Evolutionary conservation across 78 protist species (phyloP).

Genomic region (Dictyostelium citrinum): DNA sequence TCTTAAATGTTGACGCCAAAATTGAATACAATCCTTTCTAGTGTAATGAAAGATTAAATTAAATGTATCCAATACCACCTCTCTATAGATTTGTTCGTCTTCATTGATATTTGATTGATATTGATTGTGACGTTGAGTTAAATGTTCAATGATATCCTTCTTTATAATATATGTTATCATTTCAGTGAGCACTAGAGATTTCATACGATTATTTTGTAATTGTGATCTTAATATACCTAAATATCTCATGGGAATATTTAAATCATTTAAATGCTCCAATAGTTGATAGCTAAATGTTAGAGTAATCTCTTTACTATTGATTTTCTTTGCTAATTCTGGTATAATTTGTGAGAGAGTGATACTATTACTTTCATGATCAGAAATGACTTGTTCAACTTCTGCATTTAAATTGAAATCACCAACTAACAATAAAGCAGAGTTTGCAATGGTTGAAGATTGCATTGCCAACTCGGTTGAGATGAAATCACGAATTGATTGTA

Average conservation of each 20-base stretch:
- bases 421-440: not conserved
- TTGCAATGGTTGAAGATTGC: not conserved
- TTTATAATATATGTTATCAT: constrained; percentile 41
- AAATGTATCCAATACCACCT: constrained; percentile 33
- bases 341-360: constrained; percentile 24
- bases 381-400: constrained; percentile 53
- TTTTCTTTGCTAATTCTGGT: constrained; percentile 45
- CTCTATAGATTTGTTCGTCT: constrained; percentile 42
- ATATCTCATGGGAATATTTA: constrained; percentile 45
- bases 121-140: constrained; percentile 55
- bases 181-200: constrained; percentile 39
- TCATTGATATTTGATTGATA: not conserved
- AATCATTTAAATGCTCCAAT: constrained; percentile 12
- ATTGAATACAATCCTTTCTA: not conserved
- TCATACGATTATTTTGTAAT: constrained; percentile 20
- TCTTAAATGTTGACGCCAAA: constrained; percentile 38
- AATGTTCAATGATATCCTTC: constrained; percentile 31
- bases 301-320: constrained; percentile 16
- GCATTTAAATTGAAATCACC: constrained; percentile 59
- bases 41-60: constrained; percentile 58
- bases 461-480: constrained; percentile 30
- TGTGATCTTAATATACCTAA: constrained; percentile 50
- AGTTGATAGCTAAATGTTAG: constrained; percentile 35
- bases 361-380: constrained; percentile 42
- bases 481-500: constrained; percentile 55